Percentiles rank a stretch among this genome's conserved stretches.
phyloP scores from a whole-genome alignment of 495 filamentous ascomycete genomes.

The Penicillium ochrochloron region DNA sequence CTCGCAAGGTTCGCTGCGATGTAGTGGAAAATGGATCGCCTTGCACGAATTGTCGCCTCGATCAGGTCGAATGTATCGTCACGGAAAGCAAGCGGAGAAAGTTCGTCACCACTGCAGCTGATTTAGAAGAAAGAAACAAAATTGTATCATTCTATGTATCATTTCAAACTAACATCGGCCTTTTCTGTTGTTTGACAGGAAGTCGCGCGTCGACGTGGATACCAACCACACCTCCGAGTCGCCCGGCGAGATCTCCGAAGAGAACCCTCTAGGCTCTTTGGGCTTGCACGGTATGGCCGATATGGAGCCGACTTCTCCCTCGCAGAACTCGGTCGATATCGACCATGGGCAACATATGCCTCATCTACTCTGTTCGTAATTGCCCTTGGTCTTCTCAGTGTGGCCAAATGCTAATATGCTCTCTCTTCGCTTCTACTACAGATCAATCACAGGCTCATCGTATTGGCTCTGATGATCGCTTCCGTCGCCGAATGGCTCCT shows the following conservation, averaged over 20 bases:
- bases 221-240: constrained; percentile 41
- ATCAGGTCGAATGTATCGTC: constrained; percentile 86
- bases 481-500: constrained; percentile 41
- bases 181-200: constrained; percentile 34
- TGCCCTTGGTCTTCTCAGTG: not conserved
- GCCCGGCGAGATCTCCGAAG: constrained; percentile 44
- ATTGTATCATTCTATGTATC: not conserved
- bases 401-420: not conserved
- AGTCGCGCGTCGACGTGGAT: constrained; percentile 50
- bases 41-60: constrained; percentile 87
- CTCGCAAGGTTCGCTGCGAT: constrained; percentile 92
- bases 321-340: constrained; percentile 46
- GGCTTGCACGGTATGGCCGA: constrained; percentile 38
- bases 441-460: constrained; percentile 47
- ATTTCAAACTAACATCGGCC: constrained; percentile 23
- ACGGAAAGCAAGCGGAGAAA: constrained; percentile 91
- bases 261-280: constrained; percentile 38
- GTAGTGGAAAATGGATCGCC: constrained; percentile 86
- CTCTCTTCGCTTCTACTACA: constrained; percentile 17
- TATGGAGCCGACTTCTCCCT: constrained; percentile 45
- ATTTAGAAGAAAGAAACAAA: constrained; percentile 17
- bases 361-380: constrained; percentile 50
- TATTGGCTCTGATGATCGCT: constrained; percentile 40
- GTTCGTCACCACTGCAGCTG: constrained; percentile 33
- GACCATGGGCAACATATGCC: constrained; percentile 55